Evolutionary conservation across 1,139 yeast genomes (phyloP).

Genomic region (Suhomyces bokatorum): DNA sequence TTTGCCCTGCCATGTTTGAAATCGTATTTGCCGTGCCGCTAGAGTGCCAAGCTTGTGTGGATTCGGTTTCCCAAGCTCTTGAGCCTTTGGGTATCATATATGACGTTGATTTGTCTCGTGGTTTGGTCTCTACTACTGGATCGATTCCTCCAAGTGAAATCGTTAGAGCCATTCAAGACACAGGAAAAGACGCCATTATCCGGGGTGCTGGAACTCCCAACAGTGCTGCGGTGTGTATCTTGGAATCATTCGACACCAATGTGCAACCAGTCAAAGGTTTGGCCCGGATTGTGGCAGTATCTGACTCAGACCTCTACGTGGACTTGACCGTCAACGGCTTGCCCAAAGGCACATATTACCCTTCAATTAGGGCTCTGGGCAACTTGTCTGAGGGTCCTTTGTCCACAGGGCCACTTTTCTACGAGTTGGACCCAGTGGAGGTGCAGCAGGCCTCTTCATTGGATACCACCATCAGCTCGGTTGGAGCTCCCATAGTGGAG

Average conservation of each 20-base stretch:
- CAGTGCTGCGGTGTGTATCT: conserved; percentile 87
- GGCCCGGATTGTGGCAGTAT: conserved; percentile 79
- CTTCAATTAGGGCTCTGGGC: conserved; percentile 70
- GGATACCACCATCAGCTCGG: conserved; percentile 37
- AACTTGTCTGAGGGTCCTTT: conserved; percentile 74
- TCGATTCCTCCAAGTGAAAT: conserved; percentile 68
- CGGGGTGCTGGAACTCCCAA: conserved; percentile 89
- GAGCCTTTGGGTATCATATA: conserved; percentile 46
- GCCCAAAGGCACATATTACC: conserved; percentile 62
- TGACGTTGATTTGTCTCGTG: conserved; percentile 53
- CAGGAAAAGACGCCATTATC: conserved; percentile 86
- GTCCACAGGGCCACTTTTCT: conserved; percentile 59
- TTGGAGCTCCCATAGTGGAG: conserved; percentile 36
- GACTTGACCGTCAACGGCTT: conserved; percentile 81
- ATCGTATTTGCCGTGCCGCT: conserved; percentile 79
- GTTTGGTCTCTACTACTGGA: conserved; percentile 66
- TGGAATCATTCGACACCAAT: conserved; percentile 63
- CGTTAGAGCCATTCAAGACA: conserved; percentile 61
- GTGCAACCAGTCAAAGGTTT: conserved; percentile 77
- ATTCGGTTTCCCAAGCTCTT: conserved; percentile 57
- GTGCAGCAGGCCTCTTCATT: conserved; percentile 31
- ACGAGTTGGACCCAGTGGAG: conserved; percentile 46
- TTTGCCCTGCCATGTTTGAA: conserved; percentile 31
- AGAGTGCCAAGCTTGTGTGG: conserved; percentile 71
- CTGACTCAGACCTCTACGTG: conserved; percentile 51